Conservation (phyloP, 805 yeast species). For the Yarrowia porcina region DNA sequence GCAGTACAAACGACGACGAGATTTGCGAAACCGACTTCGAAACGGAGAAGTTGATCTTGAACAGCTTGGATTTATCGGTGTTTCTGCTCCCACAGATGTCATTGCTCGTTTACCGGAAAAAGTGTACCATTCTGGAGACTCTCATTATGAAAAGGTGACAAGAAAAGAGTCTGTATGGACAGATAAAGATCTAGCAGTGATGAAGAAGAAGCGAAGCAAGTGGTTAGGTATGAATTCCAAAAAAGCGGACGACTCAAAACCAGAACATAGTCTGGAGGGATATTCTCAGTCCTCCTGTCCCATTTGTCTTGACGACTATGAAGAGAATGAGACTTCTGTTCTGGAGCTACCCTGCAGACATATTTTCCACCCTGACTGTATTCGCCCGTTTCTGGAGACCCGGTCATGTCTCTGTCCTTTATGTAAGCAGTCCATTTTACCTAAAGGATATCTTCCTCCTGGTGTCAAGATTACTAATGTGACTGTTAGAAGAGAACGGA, state of each 20-base stretch:
- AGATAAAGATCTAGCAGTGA: background rate
- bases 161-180: background rate
- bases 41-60: constrained; percentile 26
- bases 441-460: constrained; percentile 27
- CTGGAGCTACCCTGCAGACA: constrained; percentile 80
- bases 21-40: constrained; percentile 1
- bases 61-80: constrained; percentile 22
- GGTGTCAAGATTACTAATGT: constrained; percentile 17
- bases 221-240: background rate
- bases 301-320: constrained; percentile 69
- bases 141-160: background rate
- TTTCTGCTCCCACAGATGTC: constrained; percentile 25
- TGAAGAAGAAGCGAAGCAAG: background rate
- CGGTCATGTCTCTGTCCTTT: constrained; percentile 79
- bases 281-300: constrained; percentile 50
- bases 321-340: constrained; percentile 56
- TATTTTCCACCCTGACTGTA: constrained; percentile 74
- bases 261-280: background rate
- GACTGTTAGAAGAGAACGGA: constrained; percentile 24
- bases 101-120: constrained; percentile 15
- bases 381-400: constrained; percentile 77
- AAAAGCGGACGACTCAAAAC: background rate
- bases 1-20: constrained; percentile 22
- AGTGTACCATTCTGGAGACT: constrained; percentile 11
- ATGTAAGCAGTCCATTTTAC: constrained; percentile 43